These are phyloP conservation scores for Aureobasidium lini DNA, from an alignment of 2,329 filamentous ascomycete genomes.

Conservation along the genomic window DNA sequence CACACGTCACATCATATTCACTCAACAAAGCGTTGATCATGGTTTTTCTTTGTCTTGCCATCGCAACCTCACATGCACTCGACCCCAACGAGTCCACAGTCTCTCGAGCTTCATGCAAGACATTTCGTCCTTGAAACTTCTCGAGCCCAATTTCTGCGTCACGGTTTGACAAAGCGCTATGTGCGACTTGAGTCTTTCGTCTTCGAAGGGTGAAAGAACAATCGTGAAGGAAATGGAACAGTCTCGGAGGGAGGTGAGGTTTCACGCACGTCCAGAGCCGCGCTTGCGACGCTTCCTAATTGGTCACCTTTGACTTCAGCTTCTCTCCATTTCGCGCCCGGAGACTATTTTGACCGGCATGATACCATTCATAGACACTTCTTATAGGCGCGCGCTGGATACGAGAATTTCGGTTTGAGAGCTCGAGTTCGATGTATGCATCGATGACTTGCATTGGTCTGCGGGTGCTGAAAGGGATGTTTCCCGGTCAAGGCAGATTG, in stretches of 20 bases:
- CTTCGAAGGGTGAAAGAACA: not conserved
- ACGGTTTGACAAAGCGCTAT: conserved; percentile 11
- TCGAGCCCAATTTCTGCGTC: not conserved
- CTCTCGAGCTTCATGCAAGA: not conserved
- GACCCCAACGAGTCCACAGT: not conserved
- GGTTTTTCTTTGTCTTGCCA: not conserved
- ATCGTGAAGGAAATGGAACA: not conserved
- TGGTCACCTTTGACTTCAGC: not conserved
- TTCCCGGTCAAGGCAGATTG: not conserved
- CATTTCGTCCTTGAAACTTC: not conserved
- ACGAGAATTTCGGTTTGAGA: not conserved
- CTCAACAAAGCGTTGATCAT: not conserved
- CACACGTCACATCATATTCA: not conserved
- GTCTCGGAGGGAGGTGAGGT: not conserved
- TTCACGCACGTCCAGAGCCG: conserved; percentile 2
- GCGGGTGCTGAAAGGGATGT: not conserved
- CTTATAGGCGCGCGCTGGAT: not conserved
- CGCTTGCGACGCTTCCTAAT: conserved; percentile 3
- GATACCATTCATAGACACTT: not conserved
- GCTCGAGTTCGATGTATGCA: not conserved
- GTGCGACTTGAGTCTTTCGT: not conserved
- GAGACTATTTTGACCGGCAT: too few species aligned
- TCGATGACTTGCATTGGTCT: not conserved
- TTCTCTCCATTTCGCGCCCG: not conserved
- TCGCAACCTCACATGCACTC: not conserved